phyloP scores from a whole-genome alignment of 257 asterid species.

The Orobanche coerulescens region DNA sequence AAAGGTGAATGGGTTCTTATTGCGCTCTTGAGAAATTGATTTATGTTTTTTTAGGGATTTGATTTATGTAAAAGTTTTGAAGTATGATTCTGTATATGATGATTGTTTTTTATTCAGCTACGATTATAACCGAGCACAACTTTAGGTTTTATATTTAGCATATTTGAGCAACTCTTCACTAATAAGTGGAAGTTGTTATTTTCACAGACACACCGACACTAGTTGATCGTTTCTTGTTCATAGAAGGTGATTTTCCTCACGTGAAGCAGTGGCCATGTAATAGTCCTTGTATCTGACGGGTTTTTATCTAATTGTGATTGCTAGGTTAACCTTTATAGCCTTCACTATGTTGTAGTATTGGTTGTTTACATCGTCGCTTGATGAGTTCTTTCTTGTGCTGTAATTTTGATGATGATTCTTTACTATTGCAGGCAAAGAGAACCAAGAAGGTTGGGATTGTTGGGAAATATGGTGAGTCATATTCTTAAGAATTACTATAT shows the following conservation, averaged over 20 bases:
- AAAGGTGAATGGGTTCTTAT: no score
- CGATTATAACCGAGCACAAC: not conserved
- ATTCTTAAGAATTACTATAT: not conserved
- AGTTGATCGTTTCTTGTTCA: not conserved
- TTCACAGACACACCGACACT: no score
- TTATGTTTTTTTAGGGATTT: not conserved
- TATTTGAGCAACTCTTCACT: not conserved
- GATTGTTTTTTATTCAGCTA: not conserved
- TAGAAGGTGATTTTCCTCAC: not conserved
- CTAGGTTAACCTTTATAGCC: no score
- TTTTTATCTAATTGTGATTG: not conserved
- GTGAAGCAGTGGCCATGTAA: not conserved
- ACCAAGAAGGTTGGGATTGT: conserved; percentile 88
- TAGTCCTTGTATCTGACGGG: no score
- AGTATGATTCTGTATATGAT: no score
- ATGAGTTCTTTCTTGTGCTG: not conserved
- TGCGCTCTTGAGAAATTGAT: no score
- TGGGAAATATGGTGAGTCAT: conserved; percentile 66
- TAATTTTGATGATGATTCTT: not conserved
- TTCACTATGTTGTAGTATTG: not conserved
- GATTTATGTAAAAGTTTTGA: not conserved
- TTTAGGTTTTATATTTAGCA: not conserved
- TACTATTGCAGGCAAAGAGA: conserved; percentile 63
- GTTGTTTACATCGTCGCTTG: not conserved
- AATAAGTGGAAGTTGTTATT: not conserved